These are phyloP conservation scores for Rhodosporidiobolus sp. DNA, from an alignment of 768 basidiomycete species.

Conservation along the genomic window DNA sequence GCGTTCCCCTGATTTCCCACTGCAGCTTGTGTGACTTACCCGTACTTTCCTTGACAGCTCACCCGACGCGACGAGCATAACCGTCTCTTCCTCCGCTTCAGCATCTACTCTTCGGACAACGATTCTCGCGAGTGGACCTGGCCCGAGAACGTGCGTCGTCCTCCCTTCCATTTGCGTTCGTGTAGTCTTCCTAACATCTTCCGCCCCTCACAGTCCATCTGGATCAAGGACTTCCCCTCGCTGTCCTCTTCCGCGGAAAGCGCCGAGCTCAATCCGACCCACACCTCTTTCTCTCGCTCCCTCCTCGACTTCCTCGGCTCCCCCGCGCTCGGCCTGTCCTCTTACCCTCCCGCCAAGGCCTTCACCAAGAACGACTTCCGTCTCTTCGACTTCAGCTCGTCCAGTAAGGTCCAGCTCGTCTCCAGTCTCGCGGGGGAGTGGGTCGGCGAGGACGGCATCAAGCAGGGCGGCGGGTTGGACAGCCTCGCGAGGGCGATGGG, in stretches of 20 bases:
- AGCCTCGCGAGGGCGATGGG: conserved; percentile 3
- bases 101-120: neutral
- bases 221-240: neutral
- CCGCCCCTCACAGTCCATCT: neutral
- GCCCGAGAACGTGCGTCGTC: neutral
- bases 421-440: neutral
- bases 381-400: neutral
- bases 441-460: neutral
- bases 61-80: neutral
- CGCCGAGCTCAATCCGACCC: neutral
- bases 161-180: too few species aligned
- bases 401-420: neutral
- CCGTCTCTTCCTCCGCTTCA: conserved; percentile 10
- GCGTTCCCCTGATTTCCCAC: too few species aligned
- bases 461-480: neutral
- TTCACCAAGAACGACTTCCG: neutral
- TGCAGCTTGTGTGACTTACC: too few species aligned
- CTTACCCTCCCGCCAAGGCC: neutral
- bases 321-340: neutral
- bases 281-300: neutral
- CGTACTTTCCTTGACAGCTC: neutral
- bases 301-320: conserved; percentile 3
- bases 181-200: neutral
- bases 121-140: neutral
- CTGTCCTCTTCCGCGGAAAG: neutral